These are phyloP conservation scores for Cylindrodendrum hubeiense DNA, from an alignment of 2,329 filamentous ascomycete genomes.

Conservation along the genomic window DNA sequence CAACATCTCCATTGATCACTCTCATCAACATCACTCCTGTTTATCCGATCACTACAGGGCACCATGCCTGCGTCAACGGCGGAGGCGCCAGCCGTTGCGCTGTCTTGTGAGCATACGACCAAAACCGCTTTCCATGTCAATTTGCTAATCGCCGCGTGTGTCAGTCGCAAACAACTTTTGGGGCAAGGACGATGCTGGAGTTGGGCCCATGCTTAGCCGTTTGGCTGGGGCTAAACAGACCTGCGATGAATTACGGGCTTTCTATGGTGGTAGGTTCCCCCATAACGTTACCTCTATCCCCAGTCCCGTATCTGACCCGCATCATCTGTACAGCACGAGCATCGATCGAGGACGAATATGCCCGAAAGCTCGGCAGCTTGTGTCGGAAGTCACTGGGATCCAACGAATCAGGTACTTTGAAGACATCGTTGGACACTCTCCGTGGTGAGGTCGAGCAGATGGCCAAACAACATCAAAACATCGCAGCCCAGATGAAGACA, in stretches of 20 bases:
- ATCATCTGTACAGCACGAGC: slow-evolving; percentile 74
- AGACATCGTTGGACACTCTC: slow-evolving; percentile 86
- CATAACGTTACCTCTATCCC: background rate
- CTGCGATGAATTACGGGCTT: slow-evolving; percentile 91
- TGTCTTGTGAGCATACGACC: slow-evolving; percentile 69
- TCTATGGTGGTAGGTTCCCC: slow-evolving; percentile 79
- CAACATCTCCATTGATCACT: slow-evolving; percentile 4
- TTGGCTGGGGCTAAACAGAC: slow-evolving; percentile 96
- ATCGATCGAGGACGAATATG: slow-evolving; percentile 96
- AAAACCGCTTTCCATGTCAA: background rate
- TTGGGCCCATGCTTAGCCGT: slow-evolving; percentile 89
- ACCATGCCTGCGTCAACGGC: slow-evolving; percentile 71
- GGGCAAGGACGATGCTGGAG: slow-evolving; percentile 98
- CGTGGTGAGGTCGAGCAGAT: slow-evolving; percentile 92
- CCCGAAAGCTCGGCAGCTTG: slow-evolving; percentile 87
- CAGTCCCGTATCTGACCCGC: background rate
- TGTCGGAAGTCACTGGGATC: slow-evolving; percentile 91
- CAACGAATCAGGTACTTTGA: slow-evolving; percentile 85
- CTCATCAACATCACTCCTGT: slow-evolving; percentile 4
- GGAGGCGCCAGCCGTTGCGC: slow-evolving; percentile 73
- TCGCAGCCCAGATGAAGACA: slow-evolving; percentile 93
- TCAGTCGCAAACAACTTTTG: slow-evolving; percentile 99
- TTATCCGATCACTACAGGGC: slow-evolving; percentile 33
- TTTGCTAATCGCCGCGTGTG: slow-evolving; percentile 31
- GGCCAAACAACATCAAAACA: slow-evolving; percentile 91